Base-by-base conservation (phyloP, 2,329 filamentous ascomycete genomes). In the Aspergillus sp. region DNA sequence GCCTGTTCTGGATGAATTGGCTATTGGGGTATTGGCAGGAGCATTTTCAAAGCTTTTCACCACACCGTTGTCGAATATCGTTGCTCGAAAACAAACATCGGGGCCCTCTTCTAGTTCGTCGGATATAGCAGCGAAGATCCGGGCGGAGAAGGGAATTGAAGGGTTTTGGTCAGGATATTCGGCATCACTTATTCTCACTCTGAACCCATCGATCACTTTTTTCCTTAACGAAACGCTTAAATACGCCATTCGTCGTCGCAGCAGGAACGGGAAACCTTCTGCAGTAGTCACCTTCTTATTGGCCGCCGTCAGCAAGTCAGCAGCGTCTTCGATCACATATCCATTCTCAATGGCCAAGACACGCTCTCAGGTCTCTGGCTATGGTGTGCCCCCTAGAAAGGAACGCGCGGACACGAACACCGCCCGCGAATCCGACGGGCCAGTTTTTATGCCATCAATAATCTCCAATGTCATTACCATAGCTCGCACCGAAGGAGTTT, bases 91-190 rank as follows among this genome's bases (percentile, higher is more conserved):
- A 73, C 91, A 96, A 75, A 91, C 89, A 2, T 82, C 86, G 1
- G 55, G 39, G 13, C 42, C 59, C 9, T 54, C 57, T 2, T 38
- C 56, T 5, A 81, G 71, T 58, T 80, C 85, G 4, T 66, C 72
- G 26, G 81, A 88, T 50, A 90, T 91, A 30, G 80, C 87, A 17
- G 73, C 78, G 1, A 80, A 84, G 42, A 93, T 96, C 58, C 76
- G 79, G 41, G 68, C 77, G 2, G 88, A 93, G 69, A 89, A 88
- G 64, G 91, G 92, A 0, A 58, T 92, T 9, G 70, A 79, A 44
- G 91, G 91, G 2, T 88, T 96, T 66, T 96, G 92, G 93, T 88
- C 91, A 0, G 92, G 92, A 0, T 96, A 96, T 72, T 90, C 89
- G 18, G 91, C 91, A 2, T 88, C 84, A 20, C 73, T 96, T 57